Base-by-base conservation (phyloP, 2,329 filamentous ascomycete species). In the Colletotrichum navitas region DNA sequence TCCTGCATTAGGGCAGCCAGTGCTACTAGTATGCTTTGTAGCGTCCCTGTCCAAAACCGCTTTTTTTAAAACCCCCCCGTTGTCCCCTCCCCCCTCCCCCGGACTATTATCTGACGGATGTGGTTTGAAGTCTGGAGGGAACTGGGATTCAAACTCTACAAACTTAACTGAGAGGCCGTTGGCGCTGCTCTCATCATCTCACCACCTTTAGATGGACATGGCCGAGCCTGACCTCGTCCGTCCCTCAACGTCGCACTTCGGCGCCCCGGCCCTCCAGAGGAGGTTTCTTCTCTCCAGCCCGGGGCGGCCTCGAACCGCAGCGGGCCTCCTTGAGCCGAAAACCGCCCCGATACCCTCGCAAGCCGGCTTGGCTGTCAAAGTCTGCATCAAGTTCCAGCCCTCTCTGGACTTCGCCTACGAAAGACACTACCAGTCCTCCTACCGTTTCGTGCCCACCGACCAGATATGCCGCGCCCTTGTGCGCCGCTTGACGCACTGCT, bases 401-500 rank as follows among this genome's bases (percentile, higher is more conserved):
- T 85, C 84, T 8, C 76, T 83, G 58, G 80, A 83, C 55, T 81
- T 82, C 62, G 79, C 82, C 32, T 85, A 86, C 76, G 80, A 76
- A 60, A 82, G 83, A 60, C 82, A 81, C 69, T 89, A 88, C 75
- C 81, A 81, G 66, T 81, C 83, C 69, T 88, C 87, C 1, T 76
- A 81, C 3, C 76, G 75, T 43, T 82, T 88, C 58, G 77, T 80
- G 21, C 81, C 83, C 59, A 83, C 83, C 51, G 83, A 85, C 68
- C 80, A 82, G n/a, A 76, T 88, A 56, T 86, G 84, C 75, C 81
- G 84, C 47, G 85, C 82, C 2, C 77, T 89, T n/a, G 76, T 88
- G 16, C 82, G 83, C 36, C 85, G 85, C 49, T 81, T 89, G 55
- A 82, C 86, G 74, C 85, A 88, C 76, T 86, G 85, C 79, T 84